phyloP scores from a whole-genome alignment of 148 eudicot genomes.

The Rhododendron simsii region DNA sequence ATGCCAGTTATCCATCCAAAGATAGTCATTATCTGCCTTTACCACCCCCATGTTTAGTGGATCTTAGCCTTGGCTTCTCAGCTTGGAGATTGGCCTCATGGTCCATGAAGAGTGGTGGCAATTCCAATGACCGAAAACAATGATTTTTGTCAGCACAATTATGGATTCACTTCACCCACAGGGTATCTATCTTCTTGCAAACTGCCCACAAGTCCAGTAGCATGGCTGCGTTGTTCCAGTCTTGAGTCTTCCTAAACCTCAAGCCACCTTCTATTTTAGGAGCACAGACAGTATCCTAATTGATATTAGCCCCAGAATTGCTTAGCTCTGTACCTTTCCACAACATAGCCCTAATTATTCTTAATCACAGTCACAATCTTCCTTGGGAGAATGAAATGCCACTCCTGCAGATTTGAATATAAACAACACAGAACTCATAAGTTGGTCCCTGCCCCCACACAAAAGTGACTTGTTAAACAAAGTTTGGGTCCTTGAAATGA shows the following conservation, averaged over 20 bases:
- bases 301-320: not conserved
- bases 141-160: not conserved
- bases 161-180: not conserved
- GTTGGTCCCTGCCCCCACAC: not conserved
- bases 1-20: not conserved
- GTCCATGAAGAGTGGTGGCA: not conserved
- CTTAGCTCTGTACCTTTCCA: not conserved
- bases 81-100: not conserved
- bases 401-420: not conserved
- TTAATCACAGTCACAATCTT: not conserved
- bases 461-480: not conserved
- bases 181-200: not conserved
- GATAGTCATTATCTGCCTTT: not conserved
- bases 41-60: not conserved
- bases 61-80: not conserved
- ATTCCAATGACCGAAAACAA: not conserved
- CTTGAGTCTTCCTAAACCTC: not conserved
- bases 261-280: not conserved
- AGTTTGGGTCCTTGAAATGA: not conserved
- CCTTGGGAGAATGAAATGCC: not conserved
- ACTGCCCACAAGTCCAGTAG: not conserved
- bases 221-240: not conserved
- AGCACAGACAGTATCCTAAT: not conserved
- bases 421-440: not conserved
- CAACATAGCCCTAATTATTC: not conserved